Base-by-base conservation (phyloP, 164 flowering plant species). In the Stephania yunnanensis region DNA sequence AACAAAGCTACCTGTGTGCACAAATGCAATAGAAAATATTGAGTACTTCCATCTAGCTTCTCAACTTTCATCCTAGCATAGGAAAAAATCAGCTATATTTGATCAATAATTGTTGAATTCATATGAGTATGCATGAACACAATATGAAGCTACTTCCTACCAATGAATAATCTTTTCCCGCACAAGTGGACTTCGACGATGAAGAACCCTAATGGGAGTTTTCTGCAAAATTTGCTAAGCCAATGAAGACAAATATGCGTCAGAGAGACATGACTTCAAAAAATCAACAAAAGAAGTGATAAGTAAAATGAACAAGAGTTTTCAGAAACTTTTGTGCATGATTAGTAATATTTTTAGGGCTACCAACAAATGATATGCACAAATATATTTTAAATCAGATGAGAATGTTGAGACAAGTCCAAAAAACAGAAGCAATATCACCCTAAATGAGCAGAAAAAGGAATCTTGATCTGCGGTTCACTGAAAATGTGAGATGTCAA, bases 181-280 rank as follows among this genome's bases (percentile, higher is more conserved):
- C 44, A 87, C 99, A 72, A 96, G 81, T 73, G 99, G 98, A 80
- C 99, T 96, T 82, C 98, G 89, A 46, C 99, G 96, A 75, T 96
- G 99, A 72, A 96, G 94, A 79, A 94, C 98, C 80, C 99, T 87
- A 63, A 96, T 74, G 19, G 98, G 98, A 17, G 98, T 96, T 80
- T 80, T 87, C 83, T 96, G 99, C 78, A 87, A 55, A 79, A 96
- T 83, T 78, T 85, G 71, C 98, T 95, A 87, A 65, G 72, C 48
- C 76, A 68, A 50, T 50, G 17, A 22, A 70, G 73, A 58, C 15
- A 65, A 69, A 61, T 15, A 25, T 7, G 46, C 20, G 36, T 76
- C 20, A 69, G 46, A 61, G 63, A 46, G 46, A 25, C 19, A 72
- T 50, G 65, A 58, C 46, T 7, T 10, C 19, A 46, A 44, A 69